Base-by-base conservation (phyloP, 306 rosid species). In the Lupinus albus region DNA sequence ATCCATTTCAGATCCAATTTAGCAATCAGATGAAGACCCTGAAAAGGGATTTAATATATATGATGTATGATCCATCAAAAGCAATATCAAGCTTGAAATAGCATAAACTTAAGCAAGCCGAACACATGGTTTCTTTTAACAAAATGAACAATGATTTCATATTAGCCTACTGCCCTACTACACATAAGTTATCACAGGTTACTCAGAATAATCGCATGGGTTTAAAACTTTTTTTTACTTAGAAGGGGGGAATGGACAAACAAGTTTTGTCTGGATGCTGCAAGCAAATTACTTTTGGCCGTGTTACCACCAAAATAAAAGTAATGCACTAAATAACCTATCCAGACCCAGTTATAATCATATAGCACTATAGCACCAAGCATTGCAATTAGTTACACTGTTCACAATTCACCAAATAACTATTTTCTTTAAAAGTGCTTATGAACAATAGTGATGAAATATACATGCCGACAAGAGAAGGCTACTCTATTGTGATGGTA, bases 21-120 rank as follows among this genome's bases (percentile, higher is more conserved):
- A 52, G 44, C 51, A 33, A 62, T 20, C 71, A 62, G 59, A 25
- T 25, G 54, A 45, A 54, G 66, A 45, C 33, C n/a, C n/a, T 45
- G 25, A 18, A 11, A 44, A 47, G 41, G 69, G 55, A 45, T 25
- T 45, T 28, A n/a, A 72, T 28, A 46, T 46, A 4, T 44, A 25
- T 25, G 11, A 46, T 46, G 3, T 44, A 25, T 25, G 11, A 56
- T 35, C 14, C 46, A 65, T 68, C 69, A 61, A 61, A 60, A 60
- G 41, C 61, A 70, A 67, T 12, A 52, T 63, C 52, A 65, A 58
- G 57, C 18, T 71, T 58, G 42, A 32, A 65, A 71, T 58, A 60
- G 30, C 53, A 54, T 45, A 38, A 44, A 48, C 56, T 67, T 45
- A 10, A 71, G 20, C 14, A 52, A 48, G 53, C 7, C 32, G 33